Evolutionary conservation across 495 filamentous ascomycete species (phyloP).

Genomic region (Penicillium simplicissimum): DNA sequence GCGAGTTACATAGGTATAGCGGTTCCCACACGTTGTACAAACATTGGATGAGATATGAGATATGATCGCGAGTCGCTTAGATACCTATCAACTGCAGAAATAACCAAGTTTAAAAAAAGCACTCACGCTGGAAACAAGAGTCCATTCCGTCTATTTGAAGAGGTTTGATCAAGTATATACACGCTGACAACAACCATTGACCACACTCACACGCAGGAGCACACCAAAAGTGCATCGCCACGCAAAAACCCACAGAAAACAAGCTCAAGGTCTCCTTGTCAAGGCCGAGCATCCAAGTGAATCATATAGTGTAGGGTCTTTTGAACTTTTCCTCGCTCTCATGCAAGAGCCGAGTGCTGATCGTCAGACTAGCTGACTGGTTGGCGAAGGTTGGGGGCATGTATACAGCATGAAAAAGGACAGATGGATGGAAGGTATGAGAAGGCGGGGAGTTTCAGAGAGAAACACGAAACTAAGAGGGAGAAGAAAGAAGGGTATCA

Average conservation of each 20-base stretch:
- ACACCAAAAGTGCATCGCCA: slow-evolving; percentile 6
- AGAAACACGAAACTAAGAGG: slow-evolving; percentile 18
- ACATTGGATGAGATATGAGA: neutral
- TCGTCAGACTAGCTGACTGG: slow-evolving; percentile 1
- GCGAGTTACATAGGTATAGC: too few relatives aligned
- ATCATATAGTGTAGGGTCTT: slow-evolving; percentile 9
- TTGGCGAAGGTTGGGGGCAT: slow-evolving; percentile 6
- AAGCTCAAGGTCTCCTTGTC: neutral
- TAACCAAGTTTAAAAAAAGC: neutral
- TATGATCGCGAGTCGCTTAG: neutral
- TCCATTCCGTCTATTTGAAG: slow-evolving; percentile 41
- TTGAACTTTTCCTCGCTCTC: slow-evolving; percentile 15
- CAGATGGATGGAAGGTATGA: slow-evolving; percentile 1
- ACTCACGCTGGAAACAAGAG: slow-evolving; percentile 15
- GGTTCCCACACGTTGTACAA: neutral
- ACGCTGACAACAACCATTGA: slow-evolving; percentile 24
- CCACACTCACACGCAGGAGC: neutral
- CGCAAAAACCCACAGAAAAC: slow-evolving; percentile 9
- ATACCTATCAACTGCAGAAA: neutral
- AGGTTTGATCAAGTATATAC: slow-evolving; percentile 37
- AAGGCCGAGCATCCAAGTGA: neutral
- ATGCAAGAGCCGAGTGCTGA: slow-evolving; percentile 5
- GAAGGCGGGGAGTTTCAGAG: slow-evolving; percentile 12
- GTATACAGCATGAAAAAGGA: slow-evolving; percentile 8
- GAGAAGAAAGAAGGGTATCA: slow-evolving; percentile 44